phyloP scores from a whole-genome alignment of 2,329 filamentous ascomycete species.

The Penicillium paneum region DNA sequence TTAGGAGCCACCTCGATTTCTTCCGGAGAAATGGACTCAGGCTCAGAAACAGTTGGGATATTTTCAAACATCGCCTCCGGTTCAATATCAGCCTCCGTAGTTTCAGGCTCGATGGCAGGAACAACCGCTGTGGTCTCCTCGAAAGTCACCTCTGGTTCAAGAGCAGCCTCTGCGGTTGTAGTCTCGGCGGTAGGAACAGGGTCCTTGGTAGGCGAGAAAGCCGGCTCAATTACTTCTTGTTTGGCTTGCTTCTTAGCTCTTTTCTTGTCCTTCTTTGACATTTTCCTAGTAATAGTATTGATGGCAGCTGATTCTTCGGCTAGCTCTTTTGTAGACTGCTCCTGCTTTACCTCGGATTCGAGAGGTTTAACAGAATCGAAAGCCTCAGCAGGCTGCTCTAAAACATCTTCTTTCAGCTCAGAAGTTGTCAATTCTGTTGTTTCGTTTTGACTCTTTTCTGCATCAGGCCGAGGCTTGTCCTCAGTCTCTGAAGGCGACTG shows the following conservation, averaged over 20 bases:
- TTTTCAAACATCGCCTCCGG: background rate
- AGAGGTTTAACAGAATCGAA: background rate
- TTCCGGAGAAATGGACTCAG: background rate
- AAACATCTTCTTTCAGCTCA: background rate
- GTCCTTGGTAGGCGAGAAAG: background rate
- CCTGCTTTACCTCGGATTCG: conserved; percentile 4
- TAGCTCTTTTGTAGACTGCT: conserved; percentile 6
- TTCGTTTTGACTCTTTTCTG: background rate
- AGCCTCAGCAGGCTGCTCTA: background rate
- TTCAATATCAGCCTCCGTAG: background rate
- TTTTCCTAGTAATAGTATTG: conserved; percentile 22
- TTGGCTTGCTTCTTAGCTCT: conserved; percentile 31
- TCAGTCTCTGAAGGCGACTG: background rate
- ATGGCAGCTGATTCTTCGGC: conserved; percentile 13
- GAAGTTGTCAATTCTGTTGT: background rate
- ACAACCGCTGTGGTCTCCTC: background rate
- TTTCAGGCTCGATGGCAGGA: background rate
- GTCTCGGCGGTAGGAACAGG: background rate
- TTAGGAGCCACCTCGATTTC: background rate
- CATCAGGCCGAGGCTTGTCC: background rate
- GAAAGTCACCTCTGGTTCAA: background rate
- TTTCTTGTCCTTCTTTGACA: conserved; percentile 40
- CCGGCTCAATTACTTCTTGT: conserved; percentile 8
- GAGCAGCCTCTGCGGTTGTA: background rate
- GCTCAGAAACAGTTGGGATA: background rate